Base-by-base conservation (phyloP, 768 basidiomycete genomes). In the Pleurotus citrinopileatus region DNA sequence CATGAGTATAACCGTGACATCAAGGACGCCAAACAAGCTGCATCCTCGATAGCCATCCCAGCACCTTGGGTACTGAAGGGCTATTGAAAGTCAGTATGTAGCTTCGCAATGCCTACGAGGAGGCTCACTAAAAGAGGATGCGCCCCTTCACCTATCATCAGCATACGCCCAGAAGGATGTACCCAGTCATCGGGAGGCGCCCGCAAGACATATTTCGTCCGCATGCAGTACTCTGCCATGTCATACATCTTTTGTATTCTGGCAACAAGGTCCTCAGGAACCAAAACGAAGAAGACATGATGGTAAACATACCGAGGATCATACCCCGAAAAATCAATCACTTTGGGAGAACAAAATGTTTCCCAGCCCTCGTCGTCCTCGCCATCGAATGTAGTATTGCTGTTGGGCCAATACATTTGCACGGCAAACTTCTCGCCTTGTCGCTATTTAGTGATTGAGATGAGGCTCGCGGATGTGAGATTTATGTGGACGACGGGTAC, bases 81-180 rank as follows among this genome's bases (percentile, higher is more conserved):
- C 81, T 83, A 48, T 6, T 45, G 37, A 48, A 22, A n/a, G 38
- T 20, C 27, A 43, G 19, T 19, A 25, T 15, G 27, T 28, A 5
- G 26, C 15, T 56, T 20, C 4, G 69, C n/a, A n/a, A n/a, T n/a
- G n/a, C n/a, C n/a, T n/a, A n/a, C n/a, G n/a, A n/a, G n/a, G n/a
- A n/a, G n/a, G n/a, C 76, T 53, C 59, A 80, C 81, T 59, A 78
- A 67, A 34, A 79, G 67, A 9, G 81, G 77, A 59, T 84, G 82
- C 1, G 79, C 81, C 0, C 80, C 80, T 40, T 83, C 81, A 38
- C 83, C 83, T 22, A 83, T 67, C 15, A 84, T 62, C 9, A 80
- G 60, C 29, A 77, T 67, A 19, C 70, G 66, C 1, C 79, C 78
- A 15, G 67, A 68, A 5, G 67, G 60, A 60, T 83, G 74, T 1